Evolutionary conservation across 225 moss, liverwort and hornwort species (phyloP), one percentile per base, ranked within the genome.

Genomic region (Anthoceros angustus): DNA sequence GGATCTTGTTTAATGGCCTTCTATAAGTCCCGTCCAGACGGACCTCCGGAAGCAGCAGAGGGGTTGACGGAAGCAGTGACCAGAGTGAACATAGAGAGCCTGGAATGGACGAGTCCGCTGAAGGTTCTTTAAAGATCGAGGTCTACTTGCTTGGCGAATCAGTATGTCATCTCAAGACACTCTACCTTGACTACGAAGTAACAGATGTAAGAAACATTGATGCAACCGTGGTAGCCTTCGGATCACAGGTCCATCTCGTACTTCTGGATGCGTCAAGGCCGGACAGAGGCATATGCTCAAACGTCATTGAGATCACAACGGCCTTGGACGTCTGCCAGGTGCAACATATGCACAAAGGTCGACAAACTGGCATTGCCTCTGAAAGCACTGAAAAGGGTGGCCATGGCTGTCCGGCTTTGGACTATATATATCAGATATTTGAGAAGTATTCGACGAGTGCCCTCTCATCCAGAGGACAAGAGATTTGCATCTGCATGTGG

Each of bases 371-470:
- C 23, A 23, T 39, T 3, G 21, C 64, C 7, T 0, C 7, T 39
- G 16, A 38, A 25, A 20, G 26, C 18, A 14, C 39, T 6, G 14
- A 14, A 32, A 70, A 67, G 32, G 45, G 1, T 32, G 32, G 32
- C 32, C 45, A 46, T 11, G 16, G 72, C 6, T 73, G 72, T 46
- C 83, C 83, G 0, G 79, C 75, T n/a, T 45, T 84, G 12, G 81
- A 84, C 12, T 84, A 70, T n/a, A n/a, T n/a, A n/a, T 77, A 77
- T 39, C 86, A 79, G 7, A 75, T 84, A 9, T 82, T 80, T 48
- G 83, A 84, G 10, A 84, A 83, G 41, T 84, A 64, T 43, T 62
- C 83, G 39, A 84, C 84, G 8, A 74, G 81, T 70, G 83, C 40
- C 71, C 74, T 0, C 42, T 82, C 0, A 48, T 2, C n/a, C 10